Conservation (phyloP, 345 rosid species). For the Corchorus olitorius region DNA sequence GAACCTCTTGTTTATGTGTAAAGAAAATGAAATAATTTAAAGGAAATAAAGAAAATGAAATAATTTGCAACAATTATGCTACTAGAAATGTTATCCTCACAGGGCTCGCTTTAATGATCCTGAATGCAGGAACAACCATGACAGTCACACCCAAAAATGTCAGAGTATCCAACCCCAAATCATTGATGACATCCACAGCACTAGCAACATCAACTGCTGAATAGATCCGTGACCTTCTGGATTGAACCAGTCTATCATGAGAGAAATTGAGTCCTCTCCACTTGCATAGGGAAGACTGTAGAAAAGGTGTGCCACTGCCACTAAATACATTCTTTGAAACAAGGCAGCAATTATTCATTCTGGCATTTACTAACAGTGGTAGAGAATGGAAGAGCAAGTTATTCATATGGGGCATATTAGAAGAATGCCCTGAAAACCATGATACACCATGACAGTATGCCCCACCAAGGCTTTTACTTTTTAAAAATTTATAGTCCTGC, state of each 20-base stretch:
- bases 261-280: constrained; percentile 36
- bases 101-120: constrained; percentile 82
- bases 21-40: not conserved
- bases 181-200: constrained; percentile 92
- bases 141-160: constrained; percentile 93
- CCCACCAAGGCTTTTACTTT: constrained; percentile 35
- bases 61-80: not conserved
- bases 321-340: constrained; percentile 34
- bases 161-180: constrained; percentile 92
- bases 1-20: not conserved
- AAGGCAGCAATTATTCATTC: constrained; percentile 35
- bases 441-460: constrained; percentile 29
- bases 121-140: constrained; percentile 85
- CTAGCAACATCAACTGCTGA: constrained; percentile 68
- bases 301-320: constrained; percentile 31
- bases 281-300: constrained; percentile 32
- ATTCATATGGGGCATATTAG: constrained; percentile 19
- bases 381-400: constrained; percentile 28
- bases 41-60: not conserved
- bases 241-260: constrained; percentile 31
- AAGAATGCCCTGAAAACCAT: constrained; percentile 37
- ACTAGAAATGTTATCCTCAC: constrained; percentile 46
- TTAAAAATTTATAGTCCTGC: constrained; percentile 56
- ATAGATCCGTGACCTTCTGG: constrained; percentile 41
- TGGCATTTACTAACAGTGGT: constrained; percentile 28